Base-by-base conservation (phyloP, 345 rosid species). In the Camelina laxa region DNA sequence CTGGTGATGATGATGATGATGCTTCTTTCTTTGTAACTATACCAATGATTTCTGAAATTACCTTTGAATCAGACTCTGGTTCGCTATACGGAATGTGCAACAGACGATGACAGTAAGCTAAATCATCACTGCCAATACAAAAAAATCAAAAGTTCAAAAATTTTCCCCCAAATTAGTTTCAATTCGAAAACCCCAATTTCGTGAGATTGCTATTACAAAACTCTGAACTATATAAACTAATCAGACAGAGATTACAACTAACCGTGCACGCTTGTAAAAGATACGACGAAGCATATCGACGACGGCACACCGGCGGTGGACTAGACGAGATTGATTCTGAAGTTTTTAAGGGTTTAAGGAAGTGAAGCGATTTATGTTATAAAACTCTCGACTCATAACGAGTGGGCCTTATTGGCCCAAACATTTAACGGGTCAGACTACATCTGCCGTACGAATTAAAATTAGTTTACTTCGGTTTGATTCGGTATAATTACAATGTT, bases 271-370 rank as follows among this genome's bases (percentile, higher is more conserved):
- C 33, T 69, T 69, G 69, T 31, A 1, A 44, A 68, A 53, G 50
- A 38, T 44, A 9, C 70, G 79, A 9, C 74, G 79, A 22, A 69
- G 64, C 79, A 75, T 75, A 42, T 69, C 64, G 69, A 63, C 74
- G 67, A 42, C 63, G 54, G 22, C 57, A 7, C 33, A 49, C 64
- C 72, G 77, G 53, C 60, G 54, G 67, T 36, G 60, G 13, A 62
- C 30, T 3, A 36, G 27, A 55, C 48, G 20, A 54, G 57, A n/a
- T 27, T 17, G 42, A 13, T 50, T 50, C 42, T 22, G 27, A 39
- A 10, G 0, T 0, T 30, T 54, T 41, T 12, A 14, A 54, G 70
- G 70, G 65, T 64, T 73, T 73, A 73, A 30, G 13, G 42, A 39
- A 19, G 9, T 8, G 54, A 49, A 16, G n/a, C 3, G 36, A 49